Conservation (phyloP, 257 asterid genomes). For the Salvia splendens region DNA sequence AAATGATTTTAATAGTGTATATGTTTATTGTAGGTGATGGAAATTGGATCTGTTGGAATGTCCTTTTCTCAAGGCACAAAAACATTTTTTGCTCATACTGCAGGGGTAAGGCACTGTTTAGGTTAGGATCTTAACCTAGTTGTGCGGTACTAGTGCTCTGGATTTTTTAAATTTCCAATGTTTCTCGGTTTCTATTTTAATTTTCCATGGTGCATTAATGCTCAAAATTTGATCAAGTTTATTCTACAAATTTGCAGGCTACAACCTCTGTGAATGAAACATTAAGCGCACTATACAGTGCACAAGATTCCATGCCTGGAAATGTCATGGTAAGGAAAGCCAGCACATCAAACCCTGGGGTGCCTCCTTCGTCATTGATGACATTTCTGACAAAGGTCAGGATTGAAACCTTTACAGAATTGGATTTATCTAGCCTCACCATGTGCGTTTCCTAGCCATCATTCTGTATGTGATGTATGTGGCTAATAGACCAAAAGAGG, state of each 20-base stretch:
- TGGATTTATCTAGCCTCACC: conserved; percentile 13
- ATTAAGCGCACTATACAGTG: conserved; percentile 61
- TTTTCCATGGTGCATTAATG: conserved; percentile 23
- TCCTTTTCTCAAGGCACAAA: conserved; percentile 56
- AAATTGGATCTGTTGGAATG: conserved; percentile 97
- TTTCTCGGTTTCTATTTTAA: conserved; percentile 18
- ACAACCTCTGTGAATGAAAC: conserved; percentile 52
- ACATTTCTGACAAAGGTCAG: conserved; percentile 81
- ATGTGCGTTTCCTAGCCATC: conserved; percentile 13
- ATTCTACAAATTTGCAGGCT: conserved; percentile 37
- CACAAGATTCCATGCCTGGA: conserved; percentile 65
- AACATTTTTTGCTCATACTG: conserved; percentile 71
- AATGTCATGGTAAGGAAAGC: conserved; percentile 61
- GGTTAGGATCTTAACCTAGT: conserved; percentile 28
- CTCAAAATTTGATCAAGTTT: conserved; percentile 11
- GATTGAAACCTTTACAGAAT: conserved; percentile 24
- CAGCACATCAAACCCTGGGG: conserved; percentile 81
- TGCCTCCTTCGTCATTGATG: conserved; percentile 96
- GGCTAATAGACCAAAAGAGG: neutral
- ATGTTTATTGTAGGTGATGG: conserved; percentile 64
- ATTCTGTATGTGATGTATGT: conserved; percentile 10
- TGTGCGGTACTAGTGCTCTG: neutral
- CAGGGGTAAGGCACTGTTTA: conserved; percentile 61
- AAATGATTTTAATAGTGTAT: conserved; percentile 13
- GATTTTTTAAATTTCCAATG: neutral